phyloP scores from a whole-genome alignment of 1,284 basidiomycete genomes.

The Vanrija sp. region DNA sequence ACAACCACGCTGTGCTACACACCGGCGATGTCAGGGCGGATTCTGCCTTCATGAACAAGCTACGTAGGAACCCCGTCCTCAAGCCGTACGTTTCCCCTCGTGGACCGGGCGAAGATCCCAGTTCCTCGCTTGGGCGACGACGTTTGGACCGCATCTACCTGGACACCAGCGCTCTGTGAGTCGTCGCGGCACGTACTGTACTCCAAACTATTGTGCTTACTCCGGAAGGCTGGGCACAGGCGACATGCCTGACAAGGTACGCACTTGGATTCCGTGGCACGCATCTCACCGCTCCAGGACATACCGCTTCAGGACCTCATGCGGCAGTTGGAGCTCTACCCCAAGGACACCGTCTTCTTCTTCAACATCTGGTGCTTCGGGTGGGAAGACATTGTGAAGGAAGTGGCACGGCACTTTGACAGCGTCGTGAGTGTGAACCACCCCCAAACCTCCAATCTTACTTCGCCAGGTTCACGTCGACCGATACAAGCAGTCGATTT shows the following conservation, averaged over 20 bases:
- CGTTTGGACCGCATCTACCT: constrained; percentile 74
- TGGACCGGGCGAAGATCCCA: no score
- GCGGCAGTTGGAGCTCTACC: constrained; percentile 64
- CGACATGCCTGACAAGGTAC: constrained; percentile 69
- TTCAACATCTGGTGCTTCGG: constrained; percentile 93
- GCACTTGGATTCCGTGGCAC: background rate
- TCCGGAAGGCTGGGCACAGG: constrained; percentile 53
- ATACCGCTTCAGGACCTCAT: constrained; percentile 65
- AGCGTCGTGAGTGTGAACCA: constrained; percentile 52
- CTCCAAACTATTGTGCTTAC: constrained; percentile 2
- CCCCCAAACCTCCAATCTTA: background rate
- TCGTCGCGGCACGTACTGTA: background rate
- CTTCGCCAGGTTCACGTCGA: constrained; percentile 73
- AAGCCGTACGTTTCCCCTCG: constrained; percentile 59
- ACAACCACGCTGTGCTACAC: constrained; percentile 69
- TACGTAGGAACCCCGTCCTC: constrained; percentile 65
- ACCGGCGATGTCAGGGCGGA: constrained; percentile 92
- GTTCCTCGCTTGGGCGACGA: background rate
- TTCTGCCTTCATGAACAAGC: constrained; percentile 64
- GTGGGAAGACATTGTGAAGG: constrained; percentile 78
- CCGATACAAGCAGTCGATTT: constrained; percentile 73
- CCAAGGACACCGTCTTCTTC: constrained; percentile 69
- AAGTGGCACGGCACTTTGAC: constrained; percentile 61
- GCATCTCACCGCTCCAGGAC: constrained; percentile 51
- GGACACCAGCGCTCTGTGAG: constrained; percentile 59